phyloP scores from a whole-genome alignment of 2,329 filamentous ascomycete species.

The Macroventuria anomochaeta region DNA sequence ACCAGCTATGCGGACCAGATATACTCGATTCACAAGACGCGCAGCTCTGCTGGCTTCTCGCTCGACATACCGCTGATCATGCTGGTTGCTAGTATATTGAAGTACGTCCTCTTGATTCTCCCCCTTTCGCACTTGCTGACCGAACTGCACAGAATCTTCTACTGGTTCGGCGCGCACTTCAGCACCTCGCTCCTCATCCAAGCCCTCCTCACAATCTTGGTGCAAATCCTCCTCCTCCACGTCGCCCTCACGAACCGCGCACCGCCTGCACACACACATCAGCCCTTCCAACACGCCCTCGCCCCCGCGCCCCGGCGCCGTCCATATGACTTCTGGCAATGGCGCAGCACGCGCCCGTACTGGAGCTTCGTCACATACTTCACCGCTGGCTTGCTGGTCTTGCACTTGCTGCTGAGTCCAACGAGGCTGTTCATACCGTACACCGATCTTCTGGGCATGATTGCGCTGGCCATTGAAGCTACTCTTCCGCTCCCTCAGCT shows the following conservation, averaged over 20 bases:
- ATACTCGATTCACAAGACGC: slow-evolving; percentile 65
- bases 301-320: slow-evolving; percentile 52
- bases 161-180: slow-evolving; percentile 69
- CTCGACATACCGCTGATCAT: slow-evolving; percentile 72
- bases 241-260: slow-evolving; percentile 66
- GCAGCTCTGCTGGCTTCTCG: slow-evolving; percentile 68
- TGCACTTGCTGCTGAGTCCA: slow-evolving; percentile 72
- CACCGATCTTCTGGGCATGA: slow-evolving; percentile 70
- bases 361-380: slow-evolving; percentile 80
- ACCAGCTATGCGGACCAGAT: slow-evolving; percentile 73
- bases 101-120: slow-evolving; percentile 49
- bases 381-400: slow-evolving; percentile 63
- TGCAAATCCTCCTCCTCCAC: slow-evolving; percentile 66
- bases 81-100: slow-evolving; percentile 69
- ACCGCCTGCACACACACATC: slow-evolving; percentile 48
- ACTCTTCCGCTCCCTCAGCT: slow-evolving; percentile 84
- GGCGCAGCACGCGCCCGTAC: slow-evolving; percentile 76
- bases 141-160: slow-evolving; percentile 60
- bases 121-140: not conserved
- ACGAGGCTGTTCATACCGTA: slow-evolving; percentile 68
- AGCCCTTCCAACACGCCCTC: slow-evolving; percentile 66
- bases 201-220: slow-evolving; percentile 64
- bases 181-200: slow-evolving; percentile 65
- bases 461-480: slow-evolving; percentile 80
- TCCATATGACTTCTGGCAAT: slow-evolving; percentile 84